Base-by-base conservation (phyloP, 495 filamentous ascomycete species). In the Penicillium roqueforti region DNA sequence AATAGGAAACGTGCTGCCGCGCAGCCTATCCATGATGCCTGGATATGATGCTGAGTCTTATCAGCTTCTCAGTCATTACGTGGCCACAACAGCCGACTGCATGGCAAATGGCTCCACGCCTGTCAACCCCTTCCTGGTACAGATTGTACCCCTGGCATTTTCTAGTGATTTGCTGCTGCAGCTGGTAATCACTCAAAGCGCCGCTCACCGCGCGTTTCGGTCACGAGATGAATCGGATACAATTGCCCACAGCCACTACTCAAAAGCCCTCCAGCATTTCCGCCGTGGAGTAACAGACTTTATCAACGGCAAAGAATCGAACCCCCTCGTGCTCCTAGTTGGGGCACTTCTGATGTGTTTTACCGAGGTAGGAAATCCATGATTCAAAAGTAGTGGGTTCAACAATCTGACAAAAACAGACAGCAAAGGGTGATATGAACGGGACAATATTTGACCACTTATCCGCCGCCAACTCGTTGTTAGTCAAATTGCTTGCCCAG, bases 51-150 rank as follows among this genome's bases (percentile, higher is more conserved):
- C 61, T 2, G 69, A 72, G 19, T 66, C 64, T 6, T 71, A 66
- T 45, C 59, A 66, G 32, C 58, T 72, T 20, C 61, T 72, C 6
- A 71, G 68, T 34, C 69, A 72, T 47, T 72, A 72, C 45, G 53
- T 72, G 9, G 60, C 62, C 16, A 72, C 63, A 0, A 72, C 69
- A 11, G 69, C 69, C 13, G 69, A 72, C 14, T 67, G 65, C 25
- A 72, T 72, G 69, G 69, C 69, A 31, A 72, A 72, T 45, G 68
- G 68, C 5, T 68, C 69, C 6, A 72, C 69, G 0, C 69, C 69
- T 1, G 49, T 72, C 51, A 72, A 72, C 32, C 69, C 68, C 0
- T 72, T 72, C 38, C 39, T 72, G 8, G 69, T 72, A 3, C 69
- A 72, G 39, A 69, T 72, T 45, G 68, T 72, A 1, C 69, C 69